Base-by-base conservation (phyloP, 2,329 filamentous ascomycete species). In the Fonsecaea multimorphosa region DNA sequence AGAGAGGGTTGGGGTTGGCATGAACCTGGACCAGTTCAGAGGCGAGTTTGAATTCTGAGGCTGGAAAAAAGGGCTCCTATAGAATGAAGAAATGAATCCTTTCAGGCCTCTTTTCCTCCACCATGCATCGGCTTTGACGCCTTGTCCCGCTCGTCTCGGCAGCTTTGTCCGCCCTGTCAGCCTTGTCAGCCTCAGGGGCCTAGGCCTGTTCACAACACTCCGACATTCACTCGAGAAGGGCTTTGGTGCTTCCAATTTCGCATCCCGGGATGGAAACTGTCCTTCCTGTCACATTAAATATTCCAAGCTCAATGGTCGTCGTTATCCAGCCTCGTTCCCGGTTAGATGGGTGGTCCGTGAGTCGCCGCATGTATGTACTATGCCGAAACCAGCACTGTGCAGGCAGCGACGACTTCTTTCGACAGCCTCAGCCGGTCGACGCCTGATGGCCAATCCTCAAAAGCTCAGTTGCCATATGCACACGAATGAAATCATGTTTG, bases 21-120 rank as follows among this genome's bases (percentile, higher is more conserved):
- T 99, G 82, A 92, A 98, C 80, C 89, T 97, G 29, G 92, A 95
- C 74, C 83, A 88, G 44, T 96, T 99, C 83, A 87, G 93, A 74
- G 87, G 88, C 64, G 93, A 97, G 75, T 95, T 97, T 83, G 93
- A 97, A 66, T 97, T 97, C 76, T 91, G 67, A 69, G 64, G 38
- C 32, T 14, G 16, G 16, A 31, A 36, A 46, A 52, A 46, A 52
- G n/a, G 29, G 9, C 24, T 22, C 53, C 40, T 24, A 63, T 31
- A 63, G n/a, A 52, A 51, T 54, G 51, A 52, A 60, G 24, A 19
- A 8, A 38, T 60, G 31, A 44, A 60, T 53, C 19, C 22, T 49
- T 49, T 49, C 6, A 49, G 19, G 22, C 44, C n/a, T 49, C n/a
- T 3, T 49, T 12, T 49, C 44, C 24, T 49, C 44, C 14, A 11